Percentiles rank a stretch among this genome's conserved stretches.
These are phyloP conservation scores for Leishmania lainsoni DNA, from an alignment of 208 protist genomes.

Conservation along the genomic window DNA sequence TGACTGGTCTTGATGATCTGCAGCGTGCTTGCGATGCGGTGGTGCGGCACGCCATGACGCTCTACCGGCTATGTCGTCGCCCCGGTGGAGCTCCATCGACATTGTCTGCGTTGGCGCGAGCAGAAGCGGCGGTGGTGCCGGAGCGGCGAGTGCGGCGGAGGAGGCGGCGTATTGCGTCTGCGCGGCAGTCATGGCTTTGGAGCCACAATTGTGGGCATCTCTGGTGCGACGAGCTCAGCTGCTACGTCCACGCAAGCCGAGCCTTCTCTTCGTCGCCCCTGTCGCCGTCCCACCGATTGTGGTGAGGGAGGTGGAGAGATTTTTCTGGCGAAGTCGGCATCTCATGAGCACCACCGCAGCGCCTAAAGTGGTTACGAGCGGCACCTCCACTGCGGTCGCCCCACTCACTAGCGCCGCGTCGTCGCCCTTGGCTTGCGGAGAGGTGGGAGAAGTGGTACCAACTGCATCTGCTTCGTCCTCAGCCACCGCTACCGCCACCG, in stretches of 20 bases:
- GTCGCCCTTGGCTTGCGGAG: not conserved
- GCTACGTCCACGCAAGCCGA: conserved; percentile 48
- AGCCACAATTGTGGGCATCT: conserved; percentile 50
- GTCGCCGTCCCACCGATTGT: conserved; percentile 37
- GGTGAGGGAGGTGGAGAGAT: conserved; percentile 55
- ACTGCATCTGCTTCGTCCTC: not conserved
- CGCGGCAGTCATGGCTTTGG: conserved; percentile 40
- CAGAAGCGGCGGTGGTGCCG: conserved; percentile 17
- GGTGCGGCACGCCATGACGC: conserved; percentile 48
- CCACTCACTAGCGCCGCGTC: not conserved
- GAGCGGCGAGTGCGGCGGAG: conserved; percentile 30
- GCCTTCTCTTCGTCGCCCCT: conserved; percentile 47
- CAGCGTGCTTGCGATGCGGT: conserved; percentile 28
- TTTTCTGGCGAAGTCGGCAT: conserved; percentile 50
- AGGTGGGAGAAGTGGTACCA: not conserved
- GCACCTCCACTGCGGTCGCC: not conserved
- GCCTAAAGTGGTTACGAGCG: not conserved
- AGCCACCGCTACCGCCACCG: not conserved
- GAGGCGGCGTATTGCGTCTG: conserved; percentile 76
- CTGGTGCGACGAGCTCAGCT: conserved; percentile 43
- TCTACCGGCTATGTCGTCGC: conserved; percentile 65
- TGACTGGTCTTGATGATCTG: conserved; percentile 18
- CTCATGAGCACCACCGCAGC: conserved; percentile 22
- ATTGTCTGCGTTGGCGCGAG: conserved; percentile 23
- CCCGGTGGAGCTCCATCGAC: conserved; percentile 28